These are phyloP conservation scores for Trypanosomatidae sp. DNA, from an alignment of 208 protist genomes.

Conservation along the genomic window DNA sequence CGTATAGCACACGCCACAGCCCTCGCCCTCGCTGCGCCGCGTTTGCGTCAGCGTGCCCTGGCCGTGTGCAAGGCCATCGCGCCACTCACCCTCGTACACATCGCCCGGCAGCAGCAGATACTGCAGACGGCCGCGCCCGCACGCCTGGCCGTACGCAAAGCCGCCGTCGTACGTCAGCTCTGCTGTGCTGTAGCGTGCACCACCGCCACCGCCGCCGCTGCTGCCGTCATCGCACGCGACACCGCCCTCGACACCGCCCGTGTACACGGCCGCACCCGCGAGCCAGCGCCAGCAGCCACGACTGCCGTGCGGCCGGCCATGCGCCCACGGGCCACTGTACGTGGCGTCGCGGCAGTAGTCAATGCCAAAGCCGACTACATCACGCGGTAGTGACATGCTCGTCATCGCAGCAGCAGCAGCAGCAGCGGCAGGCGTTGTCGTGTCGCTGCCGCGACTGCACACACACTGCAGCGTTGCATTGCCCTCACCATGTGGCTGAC, in stretches of 20 bases:
- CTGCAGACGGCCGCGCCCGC: conserved; percentile 24
- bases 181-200: conserved; percentile 12
- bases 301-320: conserved; percentile 36
- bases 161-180: conserved; percentile 47
- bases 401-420: too few relatives aligned
- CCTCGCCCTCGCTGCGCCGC: background rate
- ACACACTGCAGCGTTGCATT: conserved; percentile 32
- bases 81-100: conserved; percentile 48
- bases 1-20: conserved; percentile 13
- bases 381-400: too few relatives aligned
- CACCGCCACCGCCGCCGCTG: too few relatives aligned
- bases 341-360: conserved; percentile 22
- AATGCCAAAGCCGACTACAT: conserved; percentile 6
- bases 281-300: conserved; percentile 59
- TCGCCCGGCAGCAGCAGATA: conserved; percentile 11
- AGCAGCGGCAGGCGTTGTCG: too few relatives aligned
- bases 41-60: conserved; percentile 24
- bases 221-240: too few relatives aligned
- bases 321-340: conserved; percentile 52
- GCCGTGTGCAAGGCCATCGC: conserved; percentile 35
- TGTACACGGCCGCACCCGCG: conserved; percentile 37
- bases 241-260: too few relatives aligned
- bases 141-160: conserved; percentile 25
- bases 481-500: conserved; percentile 47
- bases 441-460: conserved; percentile 10